Base-by-base conservation (phyloP, 345 rosid species). In the Camelina sativa region DNA sequence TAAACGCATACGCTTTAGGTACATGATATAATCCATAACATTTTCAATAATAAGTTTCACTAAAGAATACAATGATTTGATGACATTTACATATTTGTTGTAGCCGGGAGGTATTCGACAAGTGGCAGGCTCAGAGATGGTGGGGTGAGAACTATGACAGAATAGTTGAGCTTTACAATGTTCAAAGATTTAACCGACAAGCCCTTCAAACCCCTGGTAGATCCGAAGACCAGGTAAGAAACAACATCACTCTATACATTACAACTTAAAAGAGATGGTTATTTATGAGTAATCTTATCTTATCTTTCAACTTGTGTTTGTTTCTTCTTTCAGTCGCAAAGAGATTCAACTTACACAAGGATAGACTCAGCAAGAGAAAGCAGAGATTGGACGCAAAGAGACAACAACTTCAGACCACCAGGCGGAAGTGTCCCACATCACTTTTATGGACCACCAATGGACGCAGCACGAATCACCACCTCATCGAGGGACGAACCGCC, bases 101-200 rank as follows among this genome's bases (percentile, higher is more conserved):
- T 78, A 93, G 99, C 85, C 96, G 99, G 7, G 99, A 95, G 70
- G 89, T 92, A 81, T 95, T 95, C 53, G 84, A 95, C 78, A 95
- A 95, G 65, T 95, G 94, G 96, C 96, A 95, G 80, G 99, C 99
- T 2, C 99, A 95, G 84, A 75, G 89, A 50, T 95, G 99, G 99
- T 95, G 99, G 99, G 97, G 89, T 13, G 98, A 95, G 86, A 95
- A 95, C 65, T 95, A 85, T 5, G 98, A 95, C 56, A 82, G 96
- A 75, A 92, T 95, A 81, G 94, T 90, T 90, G 99, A 92, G 83
- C 96, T 95, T 32, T 95, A 95, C 78, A 92, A 95, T 78, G 99
- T 95, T 50, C 98, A 92, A 71, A 92, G 98, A 84, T 95, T 95
- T 71, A 95, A 95, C 51, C 90, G 94, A 1, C 98, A 92, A 77